A percentile compares a stretch with the other conserved stretches of the same genome.
Conservation (phyloP, 768 basidiomycete genomes). For the Mycena maculata region DNA sequence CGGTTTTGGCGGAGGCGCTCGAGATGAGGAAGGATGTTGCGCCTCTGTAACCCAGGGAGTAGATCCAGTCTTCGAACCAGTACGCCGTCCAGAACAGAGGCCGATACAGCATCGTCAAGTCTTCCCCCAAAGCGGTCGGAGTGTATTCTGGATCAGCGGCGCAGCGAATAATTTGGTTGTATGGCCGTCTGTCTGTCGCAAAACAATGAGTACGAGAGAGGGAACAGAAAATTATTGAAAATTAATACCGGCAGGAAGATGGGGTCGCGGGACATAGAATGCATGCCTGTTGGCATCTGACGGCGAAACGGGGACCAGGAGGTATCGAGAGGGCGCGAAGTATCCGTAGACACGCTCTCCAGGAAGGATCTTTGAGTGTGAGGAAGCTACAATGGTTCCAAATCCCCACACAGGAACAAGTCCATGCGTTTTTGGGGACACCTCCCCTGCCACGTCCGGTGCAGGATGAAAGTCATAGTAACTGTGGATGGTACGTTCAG, state of each 20-base stretch:
- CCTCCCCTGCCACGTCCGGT: conserved; percentile 52
- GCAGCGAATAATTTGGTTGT: conserved; percentile 76
- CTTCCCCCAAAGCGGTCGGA: conserved; percentile 60
- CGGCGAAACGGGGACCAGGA: conserved; percentile 63
- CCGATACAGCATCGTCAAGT: conserved; percentile 77
- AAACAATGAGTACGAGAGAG: not conserved
- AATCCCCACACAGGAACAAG: conserved; percentile 82
- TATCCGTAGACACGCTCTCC: conserved; percentile 77
- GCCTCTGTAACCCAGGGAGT: conserved; percentile 60
- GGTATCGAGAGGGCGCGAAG: conserved; percentile 68
- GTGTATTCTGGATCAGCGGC: conserved; percentile 65
- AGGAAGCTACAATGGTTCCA: conserved; percentile 64
- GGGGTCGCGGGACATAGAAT: conserved; percentile 70
- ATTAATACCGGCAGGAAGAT: conserved; percentile 67
- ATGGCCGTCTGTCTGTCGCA: conserved; percentile 67
- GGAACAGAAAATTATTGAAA: not conserved
- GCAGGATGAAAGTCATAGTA: conserved; percentile 76
- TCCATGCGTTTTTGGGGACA: conserved; percentile 65
- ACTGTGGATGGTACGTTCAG: conserved; percentile 44
- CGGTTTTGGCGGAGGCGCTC: conserved; percentile 79
- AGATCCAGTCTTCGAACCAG: conserved; percentile 81
- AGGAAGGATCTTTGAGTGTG: conserved; percentile 56
- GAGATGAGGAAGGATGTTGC: conserved; percentile 66
- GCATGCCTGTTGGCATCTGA: conserved; percentile 63
- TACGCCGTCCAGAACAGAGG: conserved; percentile 82